Conservation (phyloP, 2,329 filamentous ascomycete genomes). For the Cladosporium sp. region DNA sequence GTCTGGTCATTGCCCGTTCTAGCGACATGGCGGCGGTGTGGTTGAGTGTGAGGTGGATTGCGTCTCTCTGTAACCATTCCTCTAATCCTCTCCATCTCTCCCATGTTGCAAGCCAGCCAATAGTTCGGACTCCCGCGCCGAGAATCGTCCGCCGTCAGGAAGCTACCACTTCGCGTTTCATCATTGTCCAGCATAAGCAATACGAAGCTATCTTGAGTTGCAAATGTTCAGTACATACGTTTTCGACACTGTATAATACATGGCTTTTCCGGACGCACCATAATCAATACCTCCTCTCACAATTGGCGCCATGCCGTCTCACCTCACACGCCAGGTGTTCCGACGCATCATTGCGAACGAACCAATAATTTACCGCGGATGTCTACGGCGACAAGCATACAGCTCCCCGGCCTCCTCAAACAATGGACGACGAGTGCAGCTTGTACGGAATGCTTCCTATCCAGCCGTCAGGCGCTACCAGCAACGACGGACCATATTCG, state of each 20-base stretch:
- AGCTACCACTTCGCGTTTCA: neutral
- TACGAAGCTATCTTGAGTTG: neutral
- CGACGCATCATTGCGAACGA: constrained; percentile 58
- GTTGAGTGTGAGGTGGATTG: neutral
- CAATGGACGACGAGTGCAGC: constrained; percentile 15
- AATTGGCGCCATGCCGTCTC: constrained; percentile 55
- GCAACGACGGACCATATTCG: constrained; percentile 62
- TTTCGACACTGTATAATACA: neutral
- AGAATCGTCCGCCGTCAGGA: neutral
- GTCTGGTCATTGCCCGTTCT: constrained; percentile 32
- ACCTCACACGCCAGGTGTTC: constrained; percentile 62
- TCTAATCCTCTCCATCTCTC: constrained; percentile 1
- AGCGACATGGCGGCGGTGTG: constrained; percentile 32
- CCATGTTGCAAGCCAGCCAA: constrained; percentile 11
- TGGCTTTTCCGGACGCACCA: neutral
- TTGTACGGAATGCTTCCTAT: neutral
- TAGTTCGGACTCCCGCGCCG: constrained; percentile 18
- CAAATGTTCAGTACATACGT: constrained; percentile 3
- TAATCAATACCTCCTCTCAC: neutral
- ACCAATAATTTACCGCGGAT: constrained; percentile 49
- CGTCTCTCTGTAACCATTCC: neutral
- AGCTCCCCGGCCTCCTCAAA: neutral
- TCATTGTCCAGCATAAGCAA: constrained; percentile 17
- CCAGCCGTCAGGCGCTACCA: constrained; percentile 22
- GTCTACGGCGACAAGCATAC: constrained; percentile 40